Conservation (phyloP, 805 yeast species). For the Wickerhamomyces chambardii region DNA sequence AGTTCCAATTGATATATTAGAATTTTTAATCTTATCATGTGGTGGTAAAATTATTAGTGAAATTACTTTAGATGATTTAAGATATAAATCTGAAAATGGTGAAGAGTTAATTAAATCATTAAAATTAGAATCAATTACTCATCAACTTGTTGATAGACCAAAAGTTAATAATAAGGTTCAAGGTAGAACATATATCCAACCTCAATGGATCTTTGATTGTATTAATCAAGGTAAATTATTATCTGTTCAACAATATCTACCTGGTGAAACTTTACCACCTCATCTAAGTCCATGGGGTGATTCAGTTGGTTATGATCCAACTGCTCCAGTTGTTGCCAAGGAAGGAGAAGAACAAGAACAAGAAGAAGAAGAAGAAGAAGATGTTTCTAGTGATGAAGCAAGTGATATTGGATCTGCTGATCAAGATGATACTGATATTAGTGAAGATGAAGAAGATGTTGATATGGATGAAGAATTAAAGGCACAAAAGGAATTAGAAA, state of each 20-base stretch:
- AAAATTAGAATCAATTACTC: constrained; percentile 69
- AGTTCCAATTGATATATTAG: constrained; percentile 86
- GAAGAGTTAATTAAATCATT: constrained; percentile 34
- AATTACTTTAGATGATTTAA: constrained; percentile 72
- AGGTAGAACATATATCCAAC: constrained; percentile 92
- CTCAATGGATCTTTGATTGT: constrained; percentile 96
- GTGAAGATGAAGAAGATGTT: constrained; percentile 41
- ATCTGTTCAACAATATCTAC: constrained; percentile 77
- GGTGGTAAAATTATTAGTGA: constrained; percentile 88
- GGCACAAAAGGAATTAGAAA: constrained; percentile 77
- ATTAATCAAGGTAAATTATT: constrained; percentile 69
- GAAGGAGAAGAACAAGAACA: constrained; percentile 37
- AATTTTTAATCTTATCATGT: constrained; percentile 75
- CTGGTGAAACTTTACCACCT: constrained; percentile 94
- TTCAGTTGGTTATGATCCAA: constrained; percentile 83
- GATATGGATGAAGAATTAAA: constrained; percentile 45
- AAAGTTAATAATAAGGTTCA: constrained; percentile 65
- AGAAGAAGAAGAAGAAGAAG: constrained; percentile 42
- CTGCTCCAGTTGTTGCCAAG: constrained; percentile 33
- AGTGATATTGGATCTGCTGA: too few species aligned
- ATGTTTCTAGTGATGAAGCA: constrained; percentile 47
- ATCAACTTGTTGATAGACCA: constrained; percentile 93
- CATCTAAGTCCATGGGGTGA: constrained; percentile 99
- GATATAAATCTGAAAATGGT: constrained; percentile 21
- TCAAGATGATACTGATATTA: constrained; percentile 36